These are phyloP conservation scores for Viola pubescens DNA, from an alignment of 441 rosid species.

Conservation along the genomic window DNA sequence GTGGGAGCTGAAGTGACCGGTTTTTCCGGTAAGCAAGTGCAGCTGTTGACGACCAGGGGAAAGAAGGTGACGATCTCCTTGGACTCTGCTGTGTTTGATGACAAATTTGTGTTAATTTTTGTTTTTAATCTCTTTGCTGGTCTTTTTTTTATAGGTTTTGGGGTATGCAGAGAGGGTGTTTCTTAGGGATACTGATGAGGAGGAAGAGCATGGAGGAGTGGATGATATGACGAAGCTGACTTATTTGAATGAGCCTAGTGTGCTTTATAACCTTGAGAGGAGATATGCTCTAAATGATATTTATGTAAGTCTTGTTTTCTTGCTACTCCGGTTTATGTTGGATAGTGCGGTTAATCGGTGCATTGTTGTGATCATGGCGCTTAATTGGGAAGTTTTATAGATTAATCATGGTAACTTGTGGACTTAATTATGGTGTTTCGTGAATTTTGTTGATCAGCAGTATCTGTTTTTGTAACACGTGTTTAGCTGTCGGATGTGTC, in stretches of 20 bases:
- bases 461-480: too few species aligned
- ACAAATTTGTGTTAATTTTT: not conserved
- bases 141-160: constrained; percentile 33
- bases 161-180: constrained; percentile 47
- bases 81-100: not conserved
- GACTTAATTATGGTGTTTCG: constrained; percentile 4
- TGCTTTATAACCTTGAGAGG: constrained; percentile 75
- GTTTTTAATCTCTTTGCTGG: not conserved
- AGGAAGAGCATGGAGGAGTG: constrained; percentile 91
- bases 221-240: constrained; percentile 95
- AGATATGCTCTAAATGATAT: constrained; percentile 91
- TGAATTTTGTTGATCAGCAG: not conserved
- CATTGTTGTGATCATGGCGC: not conserved
- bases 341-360: not conserved
- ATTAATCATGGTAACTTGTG: constrained; percentile 12
- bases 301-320: constrained; percentile 51
- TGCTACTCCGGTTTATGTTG: not conserved
- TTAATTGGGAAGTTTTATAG: not conserved
- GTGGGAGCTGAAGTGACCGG: constrained; percentile 54
- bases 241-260: constrained; percentile 93
- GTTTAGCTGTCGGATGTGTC: too few species aligned
- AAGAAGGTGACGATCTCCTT: constrained; percentile 43
- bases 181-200: constrained; percentile 64
- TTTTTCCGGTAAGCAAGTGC: constrained; percentile 47
- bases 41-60: constrained; percentile 37